Conservation (phyloP, 768 basidiomycete genomes). For the Termitomyces sp. region DNA sequence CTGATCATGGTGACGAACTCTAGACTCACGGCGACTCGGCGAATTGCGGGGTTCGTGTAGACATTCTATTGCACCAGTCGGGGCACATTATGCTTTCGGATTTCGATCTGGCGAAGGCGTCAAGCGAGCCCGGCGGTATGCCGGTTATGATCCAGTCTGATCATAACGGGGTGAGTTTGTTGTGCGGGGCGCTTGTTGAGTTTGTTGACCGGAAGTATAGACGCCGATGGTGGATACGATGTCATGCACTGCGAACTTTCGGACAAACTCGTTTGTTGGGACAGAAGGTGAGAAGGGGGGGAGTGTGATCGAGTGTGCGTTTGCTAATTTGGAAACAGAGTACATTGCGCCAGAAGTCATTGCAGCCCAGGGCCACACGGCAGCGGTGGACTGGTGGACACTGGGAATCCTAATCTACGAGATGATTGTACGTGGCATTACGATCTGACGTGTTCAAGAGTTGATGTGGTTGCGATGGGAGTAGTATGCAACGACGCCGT, state of each 20-base stretch:
- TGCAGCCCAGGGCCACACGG: slow-evolving; percentile 92
- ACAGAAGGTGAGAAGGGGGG: slow-evolving; percentile 72
- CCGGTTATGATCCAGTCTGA: slow-evolving; percentile 87
- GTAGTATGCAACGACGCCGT: slow-evolving; percentile 97
- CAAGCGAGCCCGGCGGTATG: slow-evolving; percentile 76
- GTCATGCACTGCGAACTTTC: slow-evolving; percentile 95
- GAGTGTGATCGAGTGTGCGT: slow-evolving; percentile 14
- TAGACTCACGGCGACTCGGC: slow-evolving; percentile 2
- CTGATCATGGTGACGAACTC: slow-evolving; percentile 2
- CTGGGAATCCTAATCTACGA: slow-evolving; percentile 97
- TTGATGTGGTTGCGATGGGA: slow-evolving; percentile 1
- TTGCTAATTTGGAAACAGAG: slow-evolving; percentile 46
- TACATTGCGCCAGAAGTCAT: slow-evolving; percentile 99
- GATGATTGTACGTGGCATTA: slow-evolving; percentile 80
- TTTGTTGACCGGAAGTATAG: slow-evolving; percentile 34
- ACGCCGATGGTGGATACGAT: slow-evolving; percentile 93
- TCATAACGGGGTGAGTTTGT: slow-evolving; percentile 74
- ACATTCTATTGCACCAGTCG: slow-evolving; percentile 94
- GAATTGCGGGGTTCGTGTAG: slow-evolving; percentile 34
- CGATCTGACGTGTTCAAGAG: slow-evolving; percentile 28
- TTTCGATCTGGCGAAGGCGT: slow-evolving; percentile 98
- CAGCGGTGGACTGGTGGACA: slow-evolving; percentile 99
- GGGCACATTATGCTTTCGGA: slow-evolving; percentile 99
- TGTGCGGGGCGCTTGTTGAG: background rate
- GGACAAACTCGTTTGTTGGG: slow-evolving; percentile 98